A percentile compares a stretch with the other conserved stretches of the same genome.
Conservation (phyloP, 1,284 basidiomycete species). For the Malassezia globosa region DNA sequence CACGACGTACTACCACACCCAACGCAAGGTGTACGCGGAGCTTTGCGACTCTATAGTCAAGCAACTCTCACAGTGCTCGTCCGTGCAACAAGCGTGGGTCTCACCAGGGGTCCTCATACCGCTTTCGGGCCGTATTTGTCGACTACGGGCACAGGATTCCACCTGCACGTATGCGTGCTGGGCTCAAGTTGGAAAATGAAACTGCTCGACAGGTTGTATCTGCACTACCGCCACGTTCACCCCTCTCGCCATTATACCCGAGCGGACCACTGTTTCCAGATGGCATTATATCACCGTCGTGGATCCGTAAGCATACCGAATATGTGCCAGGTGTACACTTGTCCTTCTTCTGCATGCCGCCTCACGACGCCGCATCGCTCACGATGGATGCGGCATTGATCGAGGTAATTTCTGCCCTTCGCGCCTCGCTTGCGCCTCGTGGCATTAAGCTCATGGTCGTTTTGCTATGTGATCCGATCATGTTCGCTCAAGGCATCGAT, state of each 20-base stretch:
- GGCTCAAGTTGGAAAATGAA: neutral
- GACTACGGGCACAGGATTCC: neutral
- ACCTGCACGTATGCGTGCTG: slow-evolving; percentile 1
- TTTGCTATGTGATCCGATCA: slow-evolving; percentile 72
- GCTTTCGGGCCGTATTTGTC: neutral
- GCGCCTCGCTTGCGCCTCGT: slow-evolving; percentile 67
- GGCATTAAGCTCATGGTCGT: slow-evolving; percentile 89
- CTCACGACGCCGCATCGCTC: slow-evolving; percentile 1
- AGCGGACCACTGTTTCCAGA: slow-evolving; percentile 82
- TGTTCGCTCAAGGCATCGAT: slow-evolving; percentile 59
- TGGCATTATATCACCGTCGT: slow-evolving; percentile 87
- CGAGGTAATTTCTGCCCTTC: slow-evolving; percentile 63
- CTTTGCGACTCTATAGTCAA: slow-evolving; percentile 1
- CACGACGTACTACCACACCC: slow-evolving; percentile 1
- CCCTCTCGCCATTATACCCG: slow-evolving; percentile 75
- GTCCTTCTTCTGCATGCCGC: slow-evolving; percentile 66
- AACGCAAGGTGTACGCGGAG: neutral
- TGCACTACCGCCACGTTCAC: slow-evolving; percentile 56
- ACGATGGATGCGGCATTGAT: slow-evolving; percentile 56
- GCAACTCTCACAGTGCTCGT: neutral
- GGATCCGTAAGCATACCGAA: slow-evolving; percentile 87
- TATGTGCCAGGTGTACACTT: slow-evolving; percentile 85
- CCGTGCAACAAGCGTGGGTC: no score
- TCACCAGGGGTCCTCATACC: no score
- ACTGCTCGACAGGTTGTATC: slow-evolving; percentile 19